Evolutionary conservation across 305 asterid genomes (phyloP).

Genomic region (Salvia sclarea): DNA sequence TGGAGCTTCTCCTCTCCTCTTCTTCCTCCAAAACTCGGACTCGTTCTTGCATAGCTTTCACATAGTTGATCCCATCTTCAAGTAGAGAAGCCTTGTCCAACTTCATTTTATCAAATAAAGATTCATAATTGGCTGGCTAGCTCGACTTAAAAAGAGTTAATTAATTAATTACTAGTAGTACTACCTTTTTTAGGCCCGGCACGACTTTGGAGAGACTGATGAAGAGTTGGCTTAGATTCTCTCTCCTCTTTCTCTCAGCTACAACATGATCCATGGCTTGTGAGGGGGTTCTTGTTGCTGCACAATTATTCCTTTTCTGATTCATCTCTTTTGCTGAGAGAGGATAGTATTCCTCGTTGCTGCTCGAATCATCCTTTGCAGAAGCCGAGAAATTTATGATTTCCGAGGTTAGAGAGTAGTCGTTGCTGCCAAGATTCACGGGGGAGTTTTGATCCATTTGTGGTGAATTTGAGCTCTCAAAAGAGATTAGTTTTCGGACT

Average conservation of each 20-base stretch:
- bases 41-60: constrained; percentile 52
- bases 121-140: no score
- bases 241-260: constrained; percentile 53
- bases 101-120: constrained; percentile 14
- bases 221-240: constrained; percentile 51
- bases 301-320: neutral
- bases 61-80: constrained; percentile 48
- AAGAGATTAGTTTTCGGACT: constrained; percentile 25
- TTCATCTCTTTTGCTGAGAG: neutral
- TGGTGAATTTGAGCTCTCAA: constrained; percentile 13
- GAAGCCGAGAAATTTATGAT: constrained; percentile 27
- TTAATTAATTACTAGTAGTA: no score
- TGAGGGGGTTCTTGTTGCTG: constrained; percentile 30
- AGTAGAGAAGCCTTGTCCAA: constrained; percentile 63
- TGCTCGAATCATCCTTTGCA: neutral
- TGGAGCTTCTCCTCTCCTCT: constrained; percentile 23
- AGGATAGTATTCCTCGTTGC: neutral
- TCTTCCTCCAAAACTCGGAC: constrained; percentile 33
- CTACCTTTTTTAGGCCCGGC: constrained; percentile 59
- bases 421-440: neutral
- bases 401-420: constrained; percentile 10
- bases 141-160: neutral
- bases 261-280: constrained; percentile 44
- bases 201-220: constrained; percentile 48
- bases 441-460: neutral